Base-by-base conservation (phyloP, 495 filamentous ascomycete species). In the Melanomma pulvis-pyrius region DNA sequence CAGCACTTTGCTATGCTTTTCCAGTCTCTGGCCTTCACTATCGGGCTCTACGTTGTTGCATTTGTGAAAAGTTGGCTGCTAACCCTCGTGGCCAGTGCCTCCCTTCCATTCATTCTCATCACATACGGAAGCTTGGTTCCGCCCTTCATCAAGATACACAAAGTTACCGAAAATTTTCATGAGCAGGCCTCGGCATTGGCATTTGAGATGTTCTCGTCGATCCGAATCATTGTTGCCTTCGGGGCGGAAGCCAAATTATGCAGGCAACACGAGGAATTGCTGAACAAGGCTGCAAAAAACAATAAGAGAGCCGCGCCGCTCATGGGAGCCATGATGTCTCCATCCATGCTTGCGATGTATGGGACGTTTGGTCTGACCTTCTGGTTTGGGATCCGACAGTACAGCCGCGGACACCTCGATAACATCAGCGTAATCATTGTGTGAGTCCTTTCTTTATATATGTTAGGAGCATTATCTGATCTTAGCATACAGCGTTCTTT, bases 171-270 rank as follows among this genome's bases (percentile, higher is more conserved):
- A 67, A 77, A 82, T 63, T 79, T 82, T 4, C 84, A 88, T 53
- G 84, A 82, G 22, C 82, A 86, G 49, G 86, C 86, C 0, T 84
- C 85, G 0, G 82, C 82, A 21, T 76, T 87, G 12, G 84, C 87
- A 9, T 86, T 84, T 59, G 87, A 75, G 59, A 73, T 75, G 11
- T 75, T 75, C 62, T 64, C 63, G 9, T 75, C 74, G 8, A 75
- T 75, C 44, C 68, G 74, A 44, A 87, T 88, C 75, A 77, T 89
- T 41, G 80, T 82, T 26, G 87, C 87, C 9, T 88, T 86, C 62
- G 86, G 87, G 21, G 87, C 86, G 0, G 84, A 88, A 66, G 67
- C 68, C 15, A 83, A 81, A 57, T 81, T 88, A 70, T 73, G 79
- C 1, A 77, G 67, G 30, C 82, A 80, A 57, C 88, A 88, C 70